A percentile compares a stretch with the other conserved stretches of the same genome.
These are phyloP conservation scores for Berberis vulgaris DNA, from an alignment of 164 flowering plant species.

Conservation along the genomic window DNA sequence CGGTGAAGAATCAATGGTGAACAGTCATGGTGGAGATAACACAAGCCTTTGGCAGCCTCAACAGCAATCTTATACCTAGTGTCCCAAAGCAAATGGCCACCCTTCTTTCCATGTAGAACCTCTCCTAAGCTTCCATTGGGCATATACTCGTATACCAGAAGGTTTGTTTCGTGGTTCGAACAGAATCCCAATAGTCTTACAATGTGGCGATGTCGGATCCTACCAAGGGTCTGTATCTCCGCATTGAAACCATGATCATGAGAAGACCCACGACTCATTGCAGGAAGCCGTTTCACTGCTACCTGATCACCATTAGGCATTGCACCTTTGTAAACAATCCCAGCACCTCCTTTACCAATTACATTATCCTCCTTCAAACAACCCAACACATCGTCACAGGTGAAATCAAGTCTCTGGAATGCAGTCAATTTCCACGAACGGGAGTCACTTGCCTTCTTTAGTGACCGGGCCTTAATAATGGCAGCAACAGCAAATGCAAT, in stretches of 20 bases:
- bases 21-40: constrained; percentile 98
- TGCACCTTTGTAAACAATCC: constrained; percentile 83
- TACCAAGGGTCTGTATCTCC: constrained; percentile 90
- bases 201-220: constrained; percentile 93
- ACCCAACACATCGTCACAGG: constrained; percentile 81
- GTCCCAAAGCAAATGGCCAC: constrained; percentile 95
- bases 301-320: constrained; percentile 85
- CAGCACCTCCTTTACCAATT: constrained; percentile 98
- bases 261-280: constrained; percentile 82
- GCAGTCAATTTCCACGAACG: constrained; percentile 92
- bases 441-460: constrained; percentile 67
- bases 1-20: constrained; percentile 89
- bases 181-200: constrained; percentile 88
- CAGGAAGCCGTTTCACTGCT: constrained; percentile 88
- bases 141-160: constrained; percentile 95
- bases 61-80: constrained; percentile 89
- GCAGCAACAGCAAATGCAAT: constrained; percentile 88
- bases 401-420: constrained; percentile 87
- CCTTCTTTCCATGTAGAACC: constrained; percentile 95
- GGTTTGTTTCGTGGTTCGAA: constrained; percentile 92
- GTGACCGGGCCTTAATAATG: constrained; percentile 74
- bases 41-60: constrained; percentile 92
- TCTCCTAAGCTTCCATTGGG: constrained; percentile 96
- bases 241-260: constrained; percentile 98
- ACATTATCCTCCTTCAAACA: constrained; percentile 90